These are phyloP conservation scores for Candida pseudoviswanathii DNA, from an alignment of 1,139 yeast species.

Conservation along the genomic window DNA sequence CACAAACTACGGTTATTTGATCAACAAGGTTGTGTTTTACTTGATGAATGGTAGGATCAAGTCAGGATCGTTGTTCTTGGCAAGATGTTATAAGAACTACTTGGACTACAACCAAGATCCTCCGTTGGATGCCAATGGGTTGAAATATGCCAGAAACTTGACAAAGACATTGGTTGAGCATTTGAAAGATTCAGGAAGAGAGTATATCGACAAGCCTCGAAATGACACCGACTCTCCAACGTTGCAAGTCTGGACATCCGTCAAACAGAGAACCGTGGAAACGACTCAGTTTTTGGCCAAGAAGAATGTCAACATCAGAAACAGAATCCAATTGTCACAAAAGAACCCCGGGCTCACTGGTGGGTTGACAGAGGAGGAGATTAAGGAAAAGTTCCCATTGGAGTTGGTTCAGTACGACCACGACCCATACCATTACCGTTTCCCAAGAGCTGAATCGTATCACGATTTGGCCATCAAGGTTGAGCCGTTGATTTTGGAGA, in stretches of 20 bases:
- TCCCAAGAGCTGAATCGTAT: constrained; percentile 89
- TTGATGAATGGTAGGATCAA: constrained; percentile 85
- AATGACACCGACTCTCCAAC: constrained; percentile 49
- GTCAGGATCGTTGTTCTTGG: constrained; percentile 84
- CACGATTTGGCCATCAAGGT: constrained; percentile 94
- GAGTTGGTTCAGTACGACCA: constrained; percentile 66
- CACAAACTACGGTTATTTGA: constrained; percentile 82
- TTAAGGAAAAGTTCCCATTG: constrained; percentile 60
- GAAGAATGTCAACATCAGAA: constrained; percentile 61
- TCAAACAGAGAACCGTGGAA: constrained; percentile 79
- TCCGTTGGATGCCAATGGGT: constrained; percentile 62
- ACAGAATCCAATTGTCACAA: constrained; percentile 82
- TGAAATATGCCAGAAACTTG: constrained; percentile 50
- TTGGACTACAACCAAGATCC: constrained; percentile 64
- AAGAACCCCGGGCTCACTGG: constrained; percentile 91
- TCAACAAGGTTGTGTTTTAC: constrained; percentile 86
- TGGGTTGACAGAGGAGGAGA: constrained; percentile 61
- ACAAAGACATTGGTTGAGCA: constrained; percentile 40
- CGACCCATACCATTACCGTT: constrained; percentile 93
- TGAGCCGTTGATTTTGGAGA: constrained; percentile 89
- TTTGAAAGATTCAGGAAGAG: constrained; percentile 33
- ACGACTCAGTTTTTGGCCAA: constrained; percentile 70
- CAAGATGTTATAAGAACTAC: constrained; percentile 71
- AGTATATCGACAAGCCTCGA: constrained; percentile 37
- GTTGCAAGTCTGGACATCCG: constrained; percentile 91